Evolutionary conservation across 2,329 filamentous ascomycete genomes (phyloP).

Genomic region (Metarhizium anisopliae): DNA sequence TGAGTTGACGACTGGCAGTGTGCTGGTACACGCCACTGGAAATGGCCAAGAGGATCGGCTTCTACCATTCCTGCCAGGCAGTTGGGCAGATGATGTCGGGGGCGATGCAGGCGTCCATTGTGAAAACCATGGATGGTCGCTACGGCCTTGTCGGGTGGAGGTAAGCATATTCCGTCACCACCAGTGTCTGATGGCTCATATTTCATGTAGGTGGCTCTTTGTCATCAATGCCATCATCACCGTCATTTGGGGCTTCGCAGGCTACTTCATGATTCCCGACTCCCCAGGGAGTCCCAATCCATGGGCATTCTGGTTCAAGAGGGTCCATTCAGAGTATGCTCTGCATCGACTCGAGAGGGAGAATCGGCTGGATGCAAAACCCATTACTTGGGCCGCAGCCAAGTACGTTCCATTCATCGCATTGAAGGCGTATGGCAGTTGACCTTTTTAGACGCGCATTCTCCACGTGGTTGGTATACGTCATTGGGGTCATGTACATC

Average conservation of each 20-base stretch:
- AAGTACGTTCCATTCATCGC: constrained; percentile 7
- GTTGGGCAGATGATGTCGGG: constrained; percentile 33
- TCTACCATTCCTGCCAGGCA: constrained; percentile 31
- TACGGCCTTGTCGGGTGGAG: constrained; percentile 32
- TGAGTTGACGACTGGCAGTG: constrained; percentile 11
- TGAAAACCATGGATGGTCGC: constrained; percentile 27
- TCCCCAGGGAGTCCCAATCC: constrained; percentile 18
- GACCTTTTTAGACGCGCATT: constrained; percentile 13
- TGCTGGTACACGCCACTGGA: constrained; percentile 32
- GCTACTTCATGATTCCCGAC: constrained; percentile 26
- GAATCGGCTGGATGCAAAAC: constrained; percentile 12
- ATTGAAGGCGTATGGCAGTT: neutral
- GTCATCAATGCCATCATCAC: constrained; percentile 32
- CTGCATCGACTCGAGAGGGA: constrained; percentile 17
- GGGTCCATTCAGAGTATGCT: constrained; percentile 17
- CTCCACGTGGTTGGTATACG: constrained; percentile 19
- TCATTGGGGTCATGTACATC: constrained; percentile 22
- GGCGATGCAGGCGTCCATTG: constrained; percentile 32
- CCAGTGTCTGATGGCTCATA: neutral
- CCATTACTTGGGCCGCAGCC: constrained; percentile 16
- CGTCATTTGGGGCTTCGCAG: constrained; percentile 22
- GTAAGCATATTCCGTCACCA: constrained; percentile 9
- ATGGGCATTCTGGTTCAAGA: constrained; percentile 20
- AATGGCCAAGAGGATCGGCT: constrained; percentile 29
- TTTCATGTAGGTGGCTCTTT: constrained; percentile 28